Percentiles rank a stretch among this genome's conserved stretches.
These are phyloP conservation scores for Pichia terricola DNA, from an alignment of 1,139 yeast species.

Conservation along the genomic window DNA sequence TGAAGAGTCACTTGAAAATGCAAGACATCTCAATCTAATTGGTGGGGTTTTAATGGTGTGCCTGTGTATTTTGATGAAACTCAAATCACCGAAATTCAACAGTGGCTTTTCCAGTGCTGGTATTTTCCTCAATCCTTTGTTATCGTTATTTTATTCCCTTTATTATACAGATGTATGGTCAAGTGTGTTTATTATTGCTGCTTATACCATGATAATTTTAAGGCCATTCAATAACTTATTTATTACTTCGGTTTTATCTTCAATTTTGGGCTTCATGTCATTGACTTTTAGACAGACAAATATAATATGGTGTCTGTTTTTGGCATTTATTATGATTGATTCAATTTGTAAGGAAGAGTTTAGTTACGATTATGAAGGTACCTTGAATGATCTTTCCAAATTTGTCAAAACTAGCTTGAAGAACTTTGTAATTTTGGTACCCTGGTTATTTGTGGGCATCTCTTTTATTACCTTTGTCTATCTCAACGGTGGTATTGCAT, in stretches of 20 bases:
- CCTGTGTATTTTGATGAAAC: constrained; percentile 24
- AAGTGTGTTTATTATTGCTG: constrained; percentile 51
- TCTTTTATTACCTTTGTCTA: constrained; percentile 48
- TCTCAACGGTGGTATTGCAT: constrained; percentile 68
- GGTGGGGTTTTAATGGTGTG: constrained; percentile 58
- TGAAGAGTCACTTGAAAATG: constrained; percentile 25
- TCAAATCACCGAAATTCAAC: constrained; percentile 18
- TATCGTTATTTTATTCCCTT: constrained; percentile 62
- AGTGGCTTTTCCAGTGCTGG: constrained; percentile 39
- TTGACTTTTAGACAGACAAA: constrained; percentile 84
- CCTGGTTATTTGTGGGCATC: constrained; percentile 44
- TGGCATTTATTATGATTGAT: constrained; percentile 50
- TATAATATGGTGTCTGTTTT: constrained; percentile 71
- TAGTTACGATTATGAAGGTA: constrained; percentile 20
- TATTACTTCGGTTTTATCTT: constrained; percentile 25
- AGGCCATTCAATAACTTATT: constrained; percentile 17
- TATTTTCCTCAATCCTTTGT: constrained; percentile 54
- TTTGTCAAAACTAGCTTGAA: constrained; percentile 22
- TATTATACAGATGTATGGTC: constrained; percentile 96
- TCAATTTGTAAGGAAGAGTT: constrained; percentile 30
- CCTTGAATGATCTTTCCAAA: constrained; percentile 12
- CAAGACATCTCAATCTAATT: constrained; percentile 51
- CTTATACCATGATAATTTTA: constrained; percentile 32
- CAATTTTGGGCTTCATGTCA: constrained; percentile 45
- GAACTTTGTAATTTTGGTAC: constrained; percentile 31